These are phyloP conservation scores for Globisporangium recalcitrans DNA, from an alignment of 352 stramenopile species.

Conservation along the genomic window DNA sequence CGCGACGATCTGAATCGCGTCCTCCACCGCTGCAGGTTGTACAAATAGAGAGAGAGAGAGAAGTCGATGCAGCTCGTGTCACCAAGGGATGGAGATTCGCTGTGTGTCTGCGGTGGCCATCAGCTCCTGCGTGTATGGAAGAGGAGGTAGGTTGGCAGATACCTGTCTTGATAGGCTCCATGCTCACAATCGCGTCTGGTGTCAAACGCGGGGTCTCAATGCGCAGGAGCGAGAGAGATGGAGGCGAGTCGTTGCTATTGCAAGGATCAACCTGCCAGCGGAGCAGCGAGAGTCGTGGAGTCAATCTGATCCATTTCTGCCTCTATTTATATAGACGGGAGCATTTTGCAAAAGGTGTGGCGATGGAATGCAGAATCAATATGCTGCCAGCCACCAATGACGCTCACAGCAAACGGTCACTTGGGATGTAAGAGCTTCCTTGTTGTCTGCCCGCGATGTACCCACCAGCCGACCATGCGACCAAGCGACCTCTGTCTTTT, in stretches of 20 bases:
- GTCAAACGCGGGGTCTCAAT: not conserved
- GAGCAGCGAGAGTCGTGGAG: not conserved
- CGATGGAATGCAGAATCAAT: too few relatives aligned
- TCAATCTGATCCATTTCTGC: not conserved
- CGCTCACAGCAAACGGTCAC: too few relatives aligned
- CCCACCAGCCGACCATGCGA: not conserved
- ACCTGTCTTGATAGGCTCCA: slow-evolving; percentile 6
- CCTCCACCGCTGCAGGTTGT: slow-evolving; percentile 32
- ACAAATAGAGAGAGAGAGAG: not conserved
- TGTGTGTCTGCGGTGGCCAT: not conserved
- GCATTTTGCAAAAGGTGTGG: too few relatives aligned
- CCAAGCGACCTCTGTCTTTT: not conserved
- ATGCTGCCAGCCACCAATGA: too few relatives aligned
- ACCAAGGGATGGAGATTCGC: not conserved
- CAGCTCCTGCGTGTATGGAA: too few relatives aligned
- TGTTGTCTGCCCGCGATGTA: not conserved
- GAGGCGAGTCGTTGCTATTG: too few relatives aligned
- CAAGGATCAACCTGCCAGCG: too few relatives aligned
- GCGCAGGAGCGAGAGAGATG: not conserved
- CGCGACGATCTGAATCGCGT: slow-evolving; percentile 43
- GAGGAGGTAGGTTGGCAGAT: not conserved
- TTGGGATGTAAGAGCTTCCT: too few relatives aligned
- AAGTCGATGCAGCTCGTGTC: not conserved
- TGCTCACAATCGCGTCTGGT: not conserved
- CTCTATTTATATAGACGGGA: too few relatives aligned